phyloP scores from a whole-genome alignment of 805 yeast species.

The Metschnikowia gelsemii region DNA sequence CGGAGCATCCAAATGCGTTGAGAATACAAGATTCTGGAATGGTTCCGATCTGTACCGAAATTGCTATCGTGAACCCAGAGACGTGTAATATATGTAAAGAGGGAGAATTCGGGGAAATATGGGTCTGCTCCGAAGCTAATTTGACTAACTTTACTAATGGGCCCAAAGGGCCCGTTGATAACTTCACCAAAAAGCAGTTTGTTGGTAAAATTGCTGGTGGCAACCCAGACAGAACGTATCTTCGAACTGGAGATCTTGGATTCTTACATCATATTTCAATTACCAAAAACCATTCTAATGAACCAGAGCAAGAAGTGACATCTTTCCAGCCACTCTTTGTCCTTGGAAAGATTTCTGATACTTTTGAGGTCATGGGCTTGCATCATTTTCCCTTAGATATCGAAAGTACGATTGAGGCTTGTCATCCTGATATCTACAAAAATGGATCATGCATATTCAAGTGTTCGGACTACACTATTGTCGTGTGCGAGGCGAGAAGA shows the following conservation, averaged over 20 bases:
- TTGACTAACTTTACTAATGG: constrained; percentile 59
- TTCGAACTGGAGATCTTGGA: constrained; percentile 93
- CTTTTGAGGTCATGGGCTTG: constrained; percentile 88
- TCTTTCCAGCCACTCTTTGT: constrained; percentile 78
- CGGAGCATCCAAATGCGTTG: constrained; percentile 64
- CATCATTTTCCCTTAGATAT: constrained; percentile 88
- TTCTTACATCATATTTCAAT: constrained; percentile 73
- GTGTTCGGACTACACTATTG: constrained; percentile 74
- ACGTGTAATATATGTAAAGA: constrained; percentile 72
- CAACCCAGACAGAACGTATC: constrained; percentile 60
- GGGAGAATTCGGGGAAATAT: constrained; percentile 95
- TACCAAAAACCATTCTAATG: constrained; percentile 38
- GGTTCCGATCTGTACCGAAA: constrained; percentile 91
- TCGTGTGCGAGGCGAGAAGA: constrained; percentile 65
- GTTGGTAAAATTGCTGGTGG: constrained; percentile 63
- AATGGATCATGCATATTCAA: constrained; percentile 67
- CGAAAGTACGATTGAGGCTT: constrained; percentile 50
- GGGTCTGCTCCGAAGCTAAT: constrained; percentile 92
- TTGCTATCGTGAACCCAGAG: constrained; percentile 94
- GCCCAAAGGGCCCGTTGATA: constrained; percentile 50
- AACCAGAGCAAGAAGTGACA: constrained; percentile 29
- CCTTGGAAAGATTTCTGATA: constrained; percentile 78
- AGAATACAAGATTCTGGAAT: constrained; percentile 92
- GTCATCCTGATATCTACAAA: constrained; percentile 57
- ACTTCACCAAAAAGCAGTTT: constrained; percentile 52